Conservation (phyloP, 495 filamentous ascomycete species). For the Penicillium angulare region DNA sequence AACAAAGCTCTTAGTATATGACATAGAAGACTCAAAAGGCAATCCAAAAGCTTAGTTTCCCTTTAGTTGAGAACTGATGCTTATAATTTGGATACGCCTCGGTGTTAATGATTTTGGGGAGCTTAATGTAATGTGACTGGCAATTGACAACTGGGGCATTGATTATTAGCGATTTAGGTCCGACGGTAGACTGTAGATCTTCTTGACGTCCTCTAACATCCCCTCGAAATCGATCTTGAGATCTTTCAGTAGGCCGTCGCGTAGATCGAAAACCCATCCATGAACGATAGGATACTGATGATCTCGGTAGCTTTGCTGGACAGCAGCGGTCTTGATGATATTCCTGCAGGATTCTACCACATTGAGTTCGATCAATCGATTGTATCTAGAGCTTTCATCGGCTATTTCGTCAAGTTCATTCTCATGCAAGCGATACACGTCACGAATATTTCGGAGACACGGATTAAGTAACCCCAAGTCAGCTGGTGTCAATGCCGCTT, state of each 20-base stretch:
- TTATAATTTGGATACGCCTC: not conserved
- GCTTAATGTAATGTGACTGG: not conserved
- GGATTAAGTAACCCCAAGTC: slow-evolving; percentile 72
- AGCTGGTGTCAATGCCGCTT: slow-evolving; percentile 59
- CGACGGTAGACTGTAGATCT: slow-evolving; percentile 29
- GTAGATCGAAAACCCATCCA: slow-evolving; percentile 65
- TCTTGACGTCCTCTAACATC: slow-evolving; percentile 29
- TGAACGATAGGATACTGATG: slow-evolving; percentile 66
- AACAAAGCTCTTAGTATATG: not conserved
- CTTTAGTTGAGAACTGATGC: not conserved
- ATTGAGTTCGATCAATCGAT: slow-evolving; percentile 65
- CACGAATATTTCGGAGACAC: slow-evolving; percentile 71
- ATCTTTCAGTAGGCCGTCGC: slow-evolving; percentile 54
- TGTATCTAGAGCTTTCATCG: slow-evolving; percentile 39
- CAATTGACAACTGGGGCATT: not conserved
- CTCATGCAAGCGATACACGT: slow-evolving; percentile 52
- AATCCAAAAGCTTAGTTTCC: not conserved
- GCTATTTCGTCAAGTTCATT: slow-evolving; percentile 48
- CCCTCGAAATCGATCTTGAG: slow-evolving; percentile 42
- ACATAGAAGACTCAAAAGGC: not conserved
- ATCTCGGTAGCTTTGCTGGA: slow-evolving; percentile 63
- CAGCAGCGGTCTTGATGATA: slow-evolving; percentile 55
- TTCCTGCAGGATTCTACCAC: slow-evolving; percentile 60
- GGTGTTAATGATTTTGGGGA: not conserved
- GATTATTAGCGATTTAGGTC: not conserved